Evolutionary conservation across 202 grass and related monocot genomes (phyloP).

Genomic region (Elaeis oleifera): DNA sequence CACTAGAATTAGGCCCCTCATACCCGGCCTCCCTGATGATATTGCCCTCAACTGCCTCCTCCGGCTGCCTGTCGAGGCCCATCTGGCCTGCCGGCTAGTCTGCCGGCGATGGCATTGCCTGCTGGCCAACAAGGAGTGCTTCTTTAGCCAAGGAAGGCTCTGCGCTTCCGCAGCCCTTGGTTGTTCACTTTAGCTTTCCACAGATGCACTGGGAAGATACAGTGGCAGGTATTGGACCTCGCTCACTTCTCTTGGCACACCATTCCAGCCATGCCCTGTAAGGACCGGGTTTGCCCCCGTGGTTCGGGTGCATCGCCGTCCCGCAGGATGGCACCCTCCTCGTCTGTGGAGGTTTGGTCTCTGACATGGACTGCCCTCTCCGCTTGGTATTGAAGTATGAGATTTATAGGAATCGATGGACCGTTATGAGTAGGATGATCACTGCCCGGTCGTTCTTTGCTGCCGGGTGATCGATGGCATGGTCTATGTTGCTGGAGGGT

Average conservation of each 20-base stretch:
- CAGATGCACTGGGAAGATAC: conserved; percentile 86
- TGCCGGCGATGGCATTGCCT: conserved; percentile 65
- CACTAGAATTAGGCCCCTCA: conserved; percentile 33
- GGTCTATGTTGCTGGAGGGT: conserved; percentile 83
- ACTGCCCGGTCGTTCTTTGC: conserved; percentile 77
- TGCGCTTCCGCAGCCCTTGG: conserved; percentile 49
- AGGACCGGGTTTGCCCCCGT: conserved; percentile 62
- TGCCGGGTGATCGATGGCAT: conserved; percentile 59
- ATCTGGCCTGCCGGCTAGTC: conserved; percentile 59
- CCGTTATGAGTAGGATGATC: conserved; percentile 62
- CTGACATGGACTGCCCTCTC: conserved; percentile 88
- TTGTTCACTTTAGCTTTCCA: conserved; percentile 85
- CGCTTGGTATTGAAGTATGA: conserved; percentile 84
- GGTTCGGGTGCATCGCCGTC: conserved; percentile 71
- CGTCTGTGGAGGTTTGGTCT: conserved; percentile 83
- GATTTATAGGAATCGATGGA: conserved; percentile 58
- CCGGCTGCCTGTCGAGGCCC: conserved; percentile 48
- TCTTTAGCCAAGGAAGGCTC: conserved; percentile 47
- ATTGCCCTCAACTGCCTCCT: conserved; percentile 78
- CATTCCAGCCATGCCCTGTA: conserved; percentile 83
- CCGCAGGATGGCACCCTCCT: conserved; percentile 37
- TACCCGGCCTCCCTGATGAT: conserved; percentile 81
- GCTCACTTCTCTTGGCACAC: conserved; percentile 60
- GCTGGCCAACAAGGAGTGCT: conserved; percentile 54
- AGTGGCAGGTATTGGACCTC: conserved; percentile 90